phyloP scores from a whole-genome alignment of 371 early-diverging fungal genomes.

The Smittium culicis region DNA sequence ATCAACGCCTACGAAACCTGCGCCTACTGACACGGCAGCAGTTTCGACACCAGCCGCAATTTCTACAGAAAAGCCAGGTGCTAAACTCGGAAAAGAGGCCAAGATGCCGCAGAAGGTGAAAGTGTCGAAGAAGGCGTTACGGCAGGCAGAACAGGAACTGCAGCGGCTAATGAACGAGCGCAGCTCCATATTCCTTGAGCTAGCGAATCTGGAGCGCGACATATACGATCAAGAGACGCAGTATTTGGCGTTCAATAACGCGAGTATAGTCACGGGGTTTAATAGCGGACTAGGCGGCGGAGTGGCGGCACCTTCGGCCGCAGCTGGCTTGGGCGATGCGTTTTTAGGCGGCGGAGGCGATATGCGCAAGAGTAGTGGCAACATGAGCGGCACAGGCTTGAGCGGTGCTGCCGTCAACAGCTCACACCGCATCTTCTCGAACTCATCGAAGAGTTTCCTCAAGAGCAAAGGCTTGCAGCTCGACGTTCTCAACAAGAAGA shows the following conservation, averaged over 20 bases:
- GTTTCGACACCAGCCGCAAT: too few species aligned
- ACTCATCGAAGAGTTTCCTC: too few species aligned
- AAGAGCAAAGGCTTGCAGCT: too few species aligned
- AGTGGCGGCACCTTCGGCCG: conserved; percentile 22
- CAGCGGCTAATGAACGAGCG: conserved; percentile 1
- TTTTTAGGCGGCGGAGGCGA: neutral
- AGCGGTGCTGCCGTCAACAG: neutral
- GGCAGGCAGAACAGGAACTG: conserved; percentile 9
- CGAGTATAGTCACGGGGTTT: too few species aligned
- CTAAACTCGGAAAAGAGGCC: too few species aligned
- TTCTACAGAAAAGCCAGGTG: too few species aligned
- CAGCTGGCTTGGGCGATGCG: neutral
- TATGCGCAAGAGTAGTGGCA: neutral
- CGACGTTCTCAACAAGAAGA: too few species aligned
- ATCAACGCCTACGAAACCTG: too few species aligned
- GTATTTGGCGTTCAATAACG: conserved; percentile 15
- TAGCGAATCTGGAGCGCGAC: conserved; percentile 19
- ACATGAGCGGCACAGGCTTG: neutral
- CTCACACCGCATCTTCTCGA: neutral
- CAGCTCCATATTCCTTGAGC: neutral
- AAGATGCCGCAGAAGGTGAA: too few species aligned
- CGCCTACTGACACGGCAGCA: too few species aligned
- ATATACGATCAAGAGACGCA: conserved; percentile 22
- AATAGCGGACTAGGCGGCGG: too few species aligned
- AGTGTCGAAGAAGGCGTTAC: conserved; percentile 9